phyloP scores from a whole-genome alignment of 768 basidiomycete species.

The Mrakia blollopis region DNA sequence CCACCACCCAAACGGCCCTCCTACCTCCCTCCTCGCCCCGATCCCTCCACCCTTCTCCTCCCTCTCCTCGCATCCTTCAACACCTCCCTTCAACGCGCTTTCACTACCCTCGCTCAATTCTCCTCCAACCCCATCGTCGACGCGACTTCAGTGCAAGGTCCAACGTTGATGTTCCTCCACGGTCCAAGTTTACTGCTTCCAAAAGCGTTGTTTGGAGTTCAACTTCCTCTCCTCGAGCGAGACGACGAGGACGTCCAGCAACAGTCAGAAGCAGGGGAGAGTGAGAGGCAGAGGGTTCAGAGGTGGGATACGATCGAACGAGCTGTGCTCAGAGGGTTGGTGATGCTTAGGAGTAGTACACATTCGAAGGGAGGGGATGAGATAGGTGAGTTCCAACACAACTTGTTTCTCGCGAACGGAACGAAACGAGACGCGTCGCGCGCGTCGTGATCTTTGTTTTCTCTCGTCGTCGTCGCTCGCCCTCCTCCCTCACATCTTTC shows the following conservation, averaged over 20 bases:
- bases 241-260: not conserved
- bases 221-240: not conserved
- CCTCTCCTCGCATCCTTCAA: not conserved
- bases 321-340: not conserved
- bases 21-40: slow-evolving; percentile 1
- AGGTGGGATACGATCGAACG: slow-evolving; percentile 8
- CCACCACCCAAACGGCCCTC: slow-evolving; percentile 1
- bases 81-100: not conserved
- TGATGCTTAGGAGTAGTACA: not conserved
- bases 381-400: not conserved
- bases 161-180: not conserved
- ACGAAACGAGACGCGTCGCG: no score
- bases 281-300: not conserved
- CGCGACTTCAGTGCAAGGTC: no score
- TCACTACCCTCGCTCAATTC: not conserved
- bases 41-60: not conserved
- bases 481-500: not conserved
- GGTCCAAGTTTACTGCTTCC: not conserved
- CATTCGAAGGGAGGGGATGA: not conserved
- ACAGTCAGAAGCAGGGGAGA: not conserved
- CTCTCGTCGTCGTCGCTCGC: not conserved
- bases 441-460: no score
- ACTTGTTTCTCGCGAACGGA: no score
- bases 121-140: not conserved
- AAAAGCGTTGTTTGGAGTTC: not conserved